Evolutionary conservation across 2,329 filamentous ascomycete species (phyloP).

Genomic region (Pseudocercospora fijiensis): DNA sequence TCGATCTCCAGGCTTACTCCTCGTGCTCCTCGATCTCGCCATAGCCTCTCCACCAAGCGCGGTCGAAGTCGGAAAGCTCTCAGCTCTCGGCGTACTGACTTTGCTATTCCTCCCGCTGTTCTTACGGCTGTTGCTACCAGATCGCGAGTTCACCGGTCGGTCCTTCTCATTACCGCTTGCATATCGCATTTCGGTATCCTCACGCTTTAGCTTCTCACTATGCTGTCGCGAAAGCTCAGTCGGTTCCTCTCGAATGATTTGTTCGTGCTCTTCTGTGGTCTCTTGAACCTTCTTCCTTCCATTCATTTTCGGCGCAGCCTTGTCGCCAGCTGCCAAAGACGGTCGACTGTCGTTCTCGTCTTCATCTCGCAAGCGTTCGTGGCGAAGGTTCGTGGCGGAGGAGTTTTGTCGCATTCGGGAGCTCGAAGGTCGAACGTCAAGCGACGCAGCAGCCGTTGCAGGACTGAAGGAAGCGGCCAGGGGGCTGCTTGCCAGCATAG

Average conservation of each 20-base stretch:
- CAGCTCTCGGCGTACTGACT: conserved; percentile 49
- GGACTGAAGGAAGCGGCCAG: conserved; percentile 56
- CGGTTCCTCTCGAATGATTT: conserved; percentile 22
- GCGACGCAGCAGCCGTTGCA: conserved; percentile 72
- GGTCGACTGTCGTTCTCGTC: conserved; percentile 42
- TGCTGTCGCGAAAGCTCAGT: conserved; percentile 18
- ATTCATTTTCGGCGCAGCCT: conserved; percentile 19
- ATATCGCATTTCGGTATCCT: conserved; percentile 47
- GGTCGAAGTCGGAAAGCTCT: conserved; percentile 41
- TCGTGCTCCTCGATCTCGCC: conserved; percentile 45
- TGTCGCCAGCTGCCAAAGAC: conserved; percentile 28
- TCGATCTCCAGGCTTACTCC: conserved; percentile 38
- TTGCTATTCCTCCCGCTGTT: conserved; percentile 48
- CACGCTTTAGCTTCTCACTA: conserved; percentile 47
- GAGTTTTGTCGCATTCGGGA: conserved; percentile 76
- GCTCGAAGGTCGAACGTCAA: conserved; percentile 60
- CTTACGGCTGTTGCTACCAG: conserved; percentile 31
- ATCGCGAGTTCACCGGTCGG: conserved; percentile 26
- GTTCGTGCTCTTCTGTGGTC: conserved; percentile 26
- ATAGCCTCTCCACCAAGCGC: conserved; percentile 36
- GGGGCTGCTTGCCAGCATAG: conserved; percentile 50
- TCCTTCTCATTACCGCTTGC: conserved; percentile 19
- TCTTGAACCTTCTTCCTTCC: conserved; percentile 28
- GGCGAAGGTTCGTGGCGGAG: conserved; percentile 48
- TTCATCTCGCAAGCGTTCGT: conserved; percentile 40